phyloP scores from a whole-genome alignment of 768 basidiomycete genomes.

The Peribolospora baueri region DNA sequence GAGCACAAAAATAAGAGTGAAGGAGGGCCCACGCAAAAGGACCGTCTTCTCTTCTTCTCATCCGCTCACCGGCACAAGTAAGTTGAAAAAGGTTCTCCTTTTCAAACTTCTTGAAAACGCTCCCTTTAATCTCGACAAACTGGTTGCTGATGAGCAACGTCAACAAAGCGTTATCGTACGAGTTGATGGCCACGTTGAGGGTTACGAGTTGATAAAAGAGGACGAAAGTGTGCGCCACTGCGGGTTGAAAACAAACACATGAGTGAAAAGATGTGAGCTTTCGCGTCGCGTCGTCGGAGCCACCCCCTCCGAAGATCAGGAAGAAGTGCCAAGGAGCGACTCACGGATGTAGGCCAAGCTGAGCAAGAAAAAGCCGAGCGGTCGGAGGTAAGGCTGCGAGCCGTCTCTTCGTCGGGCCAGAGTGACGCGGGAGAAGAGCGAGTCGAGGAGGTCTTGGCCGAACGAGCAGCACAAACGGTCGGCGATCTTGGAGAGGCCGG shows the following conservation, averaged over 20 bases:
- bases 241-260: background rate
- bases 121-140: slow-evolving; percentile 97
- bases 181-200: slow-evolving; percentile 91
- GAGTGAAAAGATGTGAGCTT: background rate
- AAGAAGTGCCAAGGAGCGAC: slow-evolving; percentile 11
- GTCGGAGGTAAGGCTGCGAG: slow-evolving; percentile 38
- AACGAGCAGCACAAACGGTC: slow-evolving; percentile 86
- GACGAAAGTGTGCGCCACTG: slow-evolving; percentile 73
- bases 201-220: slow-evolving; percentile 89
- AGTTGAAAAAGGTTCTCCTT: slow-evolving; percentile 98
- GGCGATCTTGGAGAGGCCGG: slow-evolving; percentile 39
- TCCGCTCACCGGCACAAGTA: slow-evolving; percentile 60
- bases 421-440: slow-evolving; percentile 79
- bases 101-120: slow-evolving; percentile 98
- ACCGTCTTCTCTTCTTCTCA: background rate
- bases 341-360: slow-evolving; percentile 61
- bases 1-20: background rate
- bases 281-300: background rate
- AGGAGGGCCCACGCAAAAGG: background rate
- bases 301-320: background rate
- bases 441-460: slow-evolving; percentile 91
- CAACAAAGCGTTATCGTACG: slow-evolving; percentile 82
- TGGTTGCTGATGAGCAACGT: slow-evolving; percentile 90
- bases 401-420: slow-evolving; percentile 33
- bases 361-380: slow-evolving; percentile 58